Evolutionary conservation across 2,329 filamentous ascomycete genomes (phyloP), one percentile per base, ranked within the genome.

Genomic region (Colletotrichum orbiculare): DNA sequence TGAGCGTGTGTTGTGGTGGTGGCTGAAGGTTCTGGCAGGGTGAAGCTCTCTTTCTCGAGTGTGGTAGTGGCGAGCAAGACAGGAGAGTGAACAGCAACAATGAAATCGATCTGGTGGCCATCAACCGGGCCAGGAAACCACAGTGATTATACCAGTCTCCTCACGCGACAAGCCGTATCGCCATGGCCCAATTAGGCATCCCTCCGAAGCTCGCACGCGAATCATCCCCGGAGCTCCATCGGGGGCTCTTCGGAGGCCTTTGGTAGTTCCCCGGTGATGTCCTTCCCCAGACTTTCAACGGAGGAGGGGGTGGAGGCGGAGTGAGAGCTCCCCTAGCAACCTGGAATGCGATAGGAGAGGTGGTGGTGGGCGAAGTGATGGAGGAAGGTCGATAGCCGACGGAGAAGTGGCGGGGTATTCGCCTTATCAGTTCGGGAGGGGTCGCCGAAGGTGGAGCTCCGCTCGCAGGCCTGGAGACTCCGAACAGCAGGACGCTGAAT

Each of bases 401-500:
- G 7, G 6, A n/a, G 46, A 11, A 15, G 45, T 35, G 61, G 61
- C 61, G 57, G 61, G 57, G 57, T 46, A 13, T 43, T 34, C 38
- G 34, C 35, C 48, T 64, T 59, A 59, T 61, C 61, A 42, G 45
- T 49, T 65, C 62, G 62, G 57, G 50, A 61, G 57, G 46, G 57
- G 62, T 17, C 25, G 25, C 61, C 61, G 61, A 64, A 33, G 61
- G 56, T 43, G 56, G 61, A 64, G 55, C 61, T 64, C 61, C 56
- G 61, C 45, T 46, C 33, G 42, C 35, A 35, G 60, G 6, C 34
- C 25, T 25, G 25, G 4, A 25, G 25, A 25, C 4, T 25, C 25
- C 25, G 25, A 25, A 17, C 17, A 17, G 17, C 17, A 17, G 17
- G 17, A 17, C 17, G 17, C 2, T 3, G 17, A 17, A 17, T 17